Percentiles rank a stretch among this genome's conserved stretches.
phyloP scores from a whole-genome alignment of 495 filamentous ascomycete species.

The Aspergillus indologenus region DNA sequence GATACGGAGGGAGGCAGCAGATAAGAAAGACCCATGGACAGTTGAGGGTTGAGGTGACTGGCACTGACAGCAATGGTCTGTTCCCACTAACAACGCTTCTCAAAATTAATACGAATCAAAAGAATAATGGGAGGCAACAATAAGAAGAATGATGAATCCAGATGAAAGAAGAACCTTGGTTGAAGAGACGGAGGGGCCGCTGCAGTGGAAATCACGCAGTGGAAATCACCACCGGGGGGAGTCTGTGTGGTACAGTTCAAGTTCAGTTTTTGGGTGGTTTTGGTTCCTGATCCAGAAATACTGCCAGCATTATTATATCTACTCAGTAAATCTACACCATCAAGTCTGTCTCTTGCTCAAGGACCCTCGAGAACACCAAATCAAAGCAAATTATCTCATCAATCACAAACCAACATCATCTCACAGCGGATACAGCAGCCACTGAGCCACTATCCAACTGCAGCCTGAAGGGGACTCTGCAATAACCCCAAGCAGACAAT shows the following conservation, averaged over 20 bases:
- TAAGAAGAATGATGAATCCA: not conserved
- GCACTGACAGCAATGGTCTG: too few species aligned
- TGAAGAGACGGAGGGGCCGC: slow-evolving; percentile 6
- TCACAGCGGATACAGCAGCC: not conserved
- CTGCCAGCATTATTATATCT: not conserved
- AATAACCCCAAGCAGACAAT: not conserved
- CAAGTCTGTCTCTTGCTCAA: not conserved
- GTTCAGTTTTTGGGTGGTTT: slow-evolving; percentile 1
- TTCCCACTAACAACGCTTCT: too few species aligned
- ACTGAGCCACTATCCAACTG: too few species aligned
- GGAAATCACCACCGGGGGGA: slow-evolving; percentile 5
- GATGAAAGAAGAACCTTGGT: slow-evolving; percentile 13
- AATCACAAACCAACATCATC: not conserved
- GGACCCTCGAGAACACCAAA: too few species aligned
- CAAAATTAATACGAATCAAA: too few species aligned
- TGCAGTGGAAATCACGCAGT: not conserved
- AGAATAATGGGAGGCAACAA: not conserved
- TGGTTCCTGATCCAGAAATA: not conserved
- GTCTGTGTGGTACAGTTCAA: too few species aligned
- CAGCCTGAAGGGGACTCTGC: not conserved
- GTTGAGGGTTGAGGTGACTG: too few species aligned
- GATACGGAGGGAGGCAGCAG: not conserved
- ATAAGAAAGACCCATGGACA: not conserved
- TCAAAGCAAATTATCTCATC: not conserved
- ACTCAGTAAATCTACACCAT: too few species aligned